These are phyloP conservation scores for Chondrostereum purpureum DNA, from an alignment of 1,284 basidiomycete species.

Conservation along the genomic window DNA sequence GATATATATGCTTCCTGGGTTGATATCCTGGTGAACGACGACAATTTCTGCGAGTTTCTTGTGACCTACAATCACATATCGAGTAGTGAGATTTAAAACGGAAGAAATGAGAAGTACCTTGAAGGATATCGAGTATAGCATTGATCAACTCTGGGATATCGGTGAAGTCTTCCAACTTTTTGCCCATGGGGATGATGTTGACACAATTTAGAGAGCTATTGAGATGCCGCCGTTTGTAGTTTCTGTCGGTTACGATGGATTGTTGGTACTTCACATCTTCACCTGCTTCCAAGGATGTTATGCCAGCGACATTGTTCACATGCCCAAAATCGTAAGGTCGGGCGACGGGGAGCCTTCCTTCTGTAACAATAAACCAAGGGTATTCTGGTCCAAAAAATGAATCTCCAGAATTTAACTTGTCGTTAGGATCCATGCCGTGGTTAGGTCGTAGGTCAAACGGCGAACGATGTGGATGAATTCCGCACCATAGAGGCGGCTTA, in stretches of 20 bases:
- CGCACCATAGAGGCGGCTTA: too few species aligned
- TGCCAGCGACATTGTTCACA: not conserved
- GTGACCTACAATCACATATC: too few species aligned
- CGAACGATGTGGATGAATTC: not conserved
- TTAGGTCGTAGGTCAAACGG: not conserved
- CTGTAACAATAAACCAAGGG: not conserved
- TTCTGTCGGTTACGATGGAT: too few species aligned
- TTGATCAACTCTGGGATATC: too few species aligned
- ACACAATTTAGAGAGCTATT: not conserved
- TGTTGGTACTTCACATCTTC: not conserved
- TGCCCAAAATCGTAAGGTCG: not conserved
- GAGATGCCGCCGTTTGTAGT: not conserved
- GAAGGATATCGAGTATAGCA: too few species aligned
- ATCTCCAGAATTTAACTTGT: too few species aligned
- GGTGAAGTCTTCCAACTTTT: too few species aligned
- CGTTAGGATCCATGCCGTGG: conserved; percentile 1
- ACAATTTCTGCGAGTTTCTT: not conserved
- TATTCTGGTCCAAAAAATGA: not conserved
- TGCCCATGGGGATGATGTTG: not conserved
- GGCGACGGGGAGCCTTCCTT: not conserved
- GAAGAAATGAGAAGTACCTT: too few species aligned
- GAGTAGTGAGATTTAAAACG: too few species aligned
- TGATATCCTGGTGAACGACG: not conserved
- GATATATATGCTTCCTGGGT: not conserved
- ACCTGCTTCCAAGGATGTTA: not conserved